Evolutionary conservation across 2,329 filamentous ascomycete genomes (phyloP), one percentile per base, ranked within the genome.

Genomic region (Zymoseptoria tritici): DNA sequence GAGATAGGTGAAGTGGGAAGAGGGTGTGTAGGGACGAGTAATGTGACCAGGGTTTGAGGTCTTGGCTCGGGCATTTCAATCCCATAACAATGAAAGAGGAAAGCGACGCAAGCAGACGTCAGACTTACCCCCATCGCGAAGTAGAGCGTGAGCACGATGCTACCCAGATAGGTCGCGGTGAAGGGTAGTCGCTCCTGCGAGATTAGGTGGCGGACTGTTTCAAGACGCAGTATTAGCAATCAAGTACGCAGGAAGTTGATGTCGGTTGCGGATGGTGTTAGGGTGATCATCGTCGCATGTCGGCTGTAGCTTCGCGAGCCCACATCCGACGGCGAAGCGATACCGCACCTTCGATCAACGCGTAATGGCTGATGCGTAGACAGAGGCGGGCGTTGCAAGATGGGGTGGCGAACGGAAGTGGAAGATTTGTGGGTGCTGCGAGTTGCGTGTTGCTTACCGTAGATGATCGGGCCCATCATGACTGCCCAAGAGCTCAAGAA

Each of bases 401-500:
- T 53, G 52, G 22, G 22, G 29, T 29, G 22, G 52, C 22, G 52
- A 29, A n/a, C 13, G 36, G 36, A 54, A 57, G 57, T 54, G 58
- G 56, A 53, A 55, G 52, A 57, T 58, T 57, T 62, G 62, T 58
- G 60, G 59, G 60, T 31, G 62, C 62, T 46, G 52, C 24, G 29
- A 13, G 52, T 63, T 58, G 54, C 49, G 60, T 60, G 53, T 57
- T 60, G 70, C 76, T 75, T 71, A 78, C 79, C 75, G 75, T 97
- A 99, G 67, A 85, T 82, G 77, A 86, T 81, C 42, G 90, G 92
- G 58, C 94, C 94, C 90, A 97, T 96, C 78, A 97, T 84, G 67
- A 93, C 90, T 24, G 91, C 91, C 83, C 94, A 99, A 68, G 92
- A 96, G 68, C 85, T 84, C 69, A 97, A 82, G 80, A 97, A 97